A percentile compares a stretch with the other conserved stretches of the same genome.
Evolutionary conservation across 176 grass and related monocot genomes (phyloP).

Genomic region (Hyparrhenia diplandra): DNA sequence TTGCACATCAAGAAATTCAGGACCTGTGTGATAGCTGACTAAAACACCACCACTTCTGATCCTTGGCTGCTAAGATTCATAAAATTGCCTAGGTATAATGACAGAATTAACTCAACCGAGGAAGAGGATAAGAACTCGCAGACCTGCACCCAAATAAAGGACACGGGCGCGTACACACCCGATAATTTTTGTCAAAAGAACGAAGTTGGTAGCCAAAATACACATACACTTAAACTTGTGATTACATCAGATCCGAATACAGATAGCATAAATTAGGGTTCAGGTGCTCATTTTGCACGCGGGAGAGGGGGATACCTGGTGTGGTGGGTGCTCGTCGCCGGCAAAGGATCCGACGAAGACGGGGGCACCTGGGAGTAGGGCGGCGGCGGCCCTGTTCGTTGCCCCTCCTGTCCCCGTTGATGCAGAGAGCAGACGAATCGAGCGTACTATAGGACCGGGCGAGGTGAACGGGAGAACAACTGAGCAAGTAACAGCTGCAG

Average conservation of each 20-base stretch:
- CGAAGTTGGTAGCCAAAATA: background rate
- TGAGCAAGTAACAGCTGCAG: too few relatives aligned
- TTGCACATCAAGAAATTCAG: background rate
- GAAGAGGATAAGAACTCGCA: background rate
- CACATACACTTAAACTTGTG: background rate
- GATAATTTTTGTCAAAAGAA: background rate
- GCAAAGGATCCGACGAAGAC: background rate
- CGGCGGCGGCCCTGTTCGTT: background rate
- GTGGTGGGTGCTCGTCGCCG: background rate
- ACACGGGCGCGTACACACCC: too few relatives aligned
- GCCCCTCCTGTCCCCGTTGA: background rate
- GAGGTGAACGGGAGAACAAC: too few relatives aligned
- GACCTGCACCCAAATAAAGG: too few relatives aligned
- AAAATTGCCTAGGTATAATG: background rate
- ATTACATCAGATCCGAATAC: background rate
- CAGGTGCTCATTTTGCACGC: background rate
- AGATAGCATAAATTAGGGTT: background rate
- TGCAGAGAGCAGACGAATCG: background rate
- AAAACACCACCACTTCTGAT: slow-evolving; percentile 3
- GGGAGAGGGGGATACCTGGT: background rate
- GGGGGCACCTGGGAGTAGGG: background rate
- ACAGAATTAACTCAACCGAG: background rate
- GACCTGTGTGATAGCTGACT: background rate
- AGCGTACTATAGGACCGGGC: background rate
- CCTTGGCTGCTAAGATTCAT: background rate